Conservation (phyloP, 441 rosid genomes). For the Corymbia citriodora region DNA sequence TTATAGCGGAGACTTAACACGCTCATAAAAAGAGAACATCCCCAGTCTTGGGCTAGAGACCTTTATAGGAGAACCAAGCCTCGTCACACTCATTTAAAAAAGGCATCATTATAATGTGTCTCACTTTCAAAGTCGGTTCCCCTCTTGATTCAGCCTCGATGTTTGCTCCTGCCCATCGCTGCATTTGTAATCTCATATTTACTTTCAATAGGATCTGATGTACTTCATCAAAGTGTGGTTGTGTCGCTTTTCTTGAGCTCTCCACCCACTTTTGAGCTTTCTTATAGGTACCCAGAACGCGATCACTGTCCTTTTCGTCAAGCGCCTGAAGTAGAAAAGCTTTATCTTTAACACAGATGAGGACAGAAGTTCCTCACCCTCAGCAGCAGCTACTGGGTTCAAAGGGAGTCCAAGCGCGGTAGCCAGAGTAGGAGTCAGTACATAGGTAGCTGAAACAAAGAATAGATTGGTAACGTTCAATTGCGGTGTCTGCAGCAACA, state of each 20-base stretch:
- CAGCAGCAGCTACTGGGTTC: conserved; percentile 54
- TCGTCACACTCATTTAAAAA: not conserved
- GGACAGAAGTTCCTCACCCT: conserved; percentile 51
- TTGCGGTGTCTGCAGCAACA: not conserved
- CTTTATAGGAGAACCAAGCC: not conserved
- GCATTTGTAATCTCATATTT: conserved; percentile 32
- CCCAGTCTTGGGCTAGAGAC: not conserved
- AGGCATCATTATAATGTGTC: not conserved
- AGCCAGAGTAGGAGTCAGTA: conserved; percentile 32
- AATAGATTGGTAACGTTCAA: not conserved
- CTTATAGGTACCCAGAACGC: conserved; percentile 49
- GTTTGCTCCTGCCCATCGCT: conserved; percentile 5
- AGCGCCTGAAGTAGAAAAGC: conserved; percentile 34
- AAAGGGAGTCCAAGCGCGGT: conserved; percentile 50
- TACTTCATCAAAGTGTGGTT: conserved; percentile 74
- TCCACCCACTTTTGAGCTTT: conserved; percentile 73
- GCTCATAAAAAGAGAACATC: not conserved
- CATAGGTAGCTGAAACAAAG: conserved; percentile 39
- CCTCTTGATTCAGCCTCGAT: conserved; percentile 2
- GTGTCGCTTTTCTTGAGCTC: conserved; percentile 48
- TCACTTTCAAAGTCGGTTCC: not conserved
- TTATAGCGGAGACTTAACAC: not conserved
- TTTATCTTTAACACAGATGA: conserved; percentile 50
- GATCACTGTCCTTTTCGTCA: conserved; percentile 52
- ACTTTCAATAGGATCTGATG: conserved; percentile 39